Conservation (phyloP, 164 flowering plant genomes). For the Liriodendron chinense region DNA sequence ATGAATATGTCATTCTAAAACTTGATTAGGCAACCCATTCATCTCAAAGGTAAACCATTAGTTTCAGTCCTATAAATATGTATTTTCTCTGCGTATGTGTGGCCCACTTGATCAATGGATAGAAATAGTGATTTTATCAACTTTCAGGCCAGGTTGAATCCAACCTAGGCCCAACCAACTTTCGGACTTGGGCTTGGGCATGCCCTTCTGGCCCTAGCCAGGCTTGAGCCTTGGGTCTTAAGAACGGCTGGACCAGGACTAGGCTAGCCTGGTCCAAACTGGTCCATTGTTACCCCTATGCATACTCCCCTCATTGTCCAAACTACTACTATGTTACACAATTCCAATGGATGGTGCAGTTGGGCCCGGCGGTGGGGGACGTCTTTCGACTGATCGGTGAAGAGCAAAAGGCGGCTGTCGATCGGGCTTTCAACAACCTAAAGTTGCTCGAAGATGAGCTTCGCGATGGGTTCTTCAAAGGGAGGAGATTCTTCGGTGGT, state of each 20-base stretch:
- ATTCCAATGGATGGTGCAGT: conserved; percentile 11
- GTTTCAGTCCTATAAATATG: no score
- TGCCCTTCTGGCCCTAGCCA: no score
- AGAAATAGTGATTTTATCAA: no score
- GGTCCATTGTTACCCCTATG: background rate
- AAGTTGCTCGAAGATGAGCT: conserved; percentile 23
- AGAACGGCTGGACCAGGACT: no score
- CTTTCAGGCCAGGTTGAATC: background rate
- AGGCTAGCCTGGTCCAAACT: background rate
- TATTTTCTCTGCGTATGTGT: no score
- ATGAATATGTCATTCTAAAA: no score
- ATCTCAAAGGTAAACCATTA: no score
- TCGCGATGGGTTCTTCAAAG: conserved; percentile 20
- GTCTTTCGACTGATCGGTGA: conserved; percentile 20
- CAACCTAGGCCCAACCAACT: background rate
- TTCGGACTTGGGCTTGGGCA: background rate
- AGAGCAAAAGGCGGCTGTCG: conserved; percentile 20
- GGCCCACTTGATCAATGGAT: no score
- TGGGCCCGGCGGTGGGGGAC: conserved; percentile 26
- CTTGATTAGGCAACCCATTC: no score
- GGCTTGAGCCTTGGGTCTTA: no score
- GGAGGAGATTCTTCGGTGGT: conserved; percentile 26
- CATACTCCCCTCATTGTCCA: background rate
- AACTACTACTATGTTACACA: background rate
- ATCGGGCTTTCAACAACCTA: conserved; percentile 9